A percentile compares a stretch with the other conserved stretches of the same genome.
Conservation (phyloP, 495 filamentous ascomycete genomes). For the Penicillium chermesinum region DNA sequence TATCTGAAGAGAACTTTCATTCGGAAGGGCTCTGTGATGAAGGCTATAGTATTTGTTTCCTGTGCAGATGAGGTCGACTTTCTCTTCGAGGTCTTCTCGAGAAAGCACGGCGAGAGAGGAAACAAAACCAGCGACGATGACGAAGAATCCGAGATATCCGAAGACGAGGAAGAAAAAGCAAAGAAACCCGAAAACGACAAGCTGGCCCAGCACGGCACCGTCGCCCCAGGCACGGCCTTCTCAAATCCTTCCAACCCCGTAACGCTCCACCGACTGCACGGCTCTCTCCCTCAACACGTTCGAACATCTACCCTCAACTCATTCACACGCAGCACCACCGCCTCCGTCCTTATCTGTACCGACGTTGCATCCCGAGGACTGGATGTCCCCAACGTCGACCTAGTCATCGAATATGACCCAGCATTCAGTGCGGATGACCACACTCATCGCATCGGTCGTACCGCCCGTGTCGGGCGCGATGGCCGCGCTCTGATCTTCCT, state of each 20-base stretch:
- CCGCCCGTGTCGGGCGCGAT: constrained; percentile 82
- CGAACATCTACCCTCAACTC: constrained; percentile 67
- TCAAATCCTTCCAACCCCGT: constrained; percentile 52
- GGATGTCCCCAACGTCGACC: constrained; percentile 88
- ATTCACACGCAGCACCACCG: constrained; percentile 59
- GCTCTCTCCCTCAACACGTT: constrained; percentile 81
- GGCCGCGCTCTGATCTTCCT: constrained; percentile 89
- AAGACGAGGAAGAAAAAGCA: constrained; percentile 19
- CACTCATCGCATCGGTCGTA: constrained; percentile 89
- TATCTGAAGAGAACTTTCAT: constrained; percentile 81
- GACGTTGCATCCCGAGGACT: constrained; percentile 93
- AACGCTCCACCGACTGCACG: constrained; percentile 81
- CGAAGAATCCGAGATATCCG: constrained; percentile 14
- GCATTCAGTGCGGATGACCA: constrained; percentile 89
- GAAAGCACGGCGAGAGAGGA: constrained; percentile 32
- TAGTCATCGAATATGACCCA: constrained; percentile 92
- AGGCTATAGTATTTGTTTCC: constrained; percentile 92
- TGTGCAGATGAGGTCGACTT: constrained; percentile 97
- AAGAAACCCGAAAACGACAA: constrained; percentile 19
- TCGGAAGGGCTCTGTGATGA: constrained; percentile 82
- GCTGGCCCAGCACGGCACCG: constrained; percentile 41
- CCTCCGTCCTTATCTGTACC: constrained; percentile 82
- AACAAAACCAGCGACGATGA: constrained; percentile 22
- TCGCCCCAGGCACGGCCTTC: constrained; percentile 45
- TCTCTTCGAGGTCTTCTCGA: constrained; percentile 82